A percentile compares a stretch with the other conserved stretches of the same genome.
Evolutionary conservation across 2,329 filamentous ascomycete species (phyloP).

Genomic region (Dactylellina drechsleri): DNA sequence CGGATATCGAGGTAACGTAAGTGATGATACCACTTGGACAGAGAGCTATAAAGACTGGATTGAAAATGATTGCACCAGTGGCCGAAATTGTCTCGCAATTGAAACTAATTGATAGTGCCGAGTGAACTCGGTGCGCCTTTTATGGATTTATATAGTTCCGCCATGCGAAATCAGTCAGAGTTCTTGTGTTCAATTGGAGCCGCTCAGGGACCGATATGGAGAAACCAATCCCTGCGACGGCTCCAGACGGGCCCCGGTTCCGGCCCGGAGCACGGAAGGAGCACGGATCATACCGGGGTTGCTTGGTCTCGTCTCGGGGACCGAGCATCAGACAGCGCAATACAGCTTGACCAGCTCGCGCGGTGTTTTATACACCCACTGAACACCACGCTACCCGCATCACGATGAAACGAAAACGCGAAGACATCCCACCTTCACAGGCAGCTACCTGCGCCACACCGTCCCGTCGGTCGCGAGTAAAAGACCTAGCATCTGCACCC

Average conservation of each 20-base stretch:
- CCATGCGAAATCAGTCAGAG: no score
- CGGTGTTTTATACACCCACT: not conserved
- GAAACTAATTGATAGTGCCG: no score
- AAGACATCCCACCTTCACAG: slow-evolving; percentile 29
- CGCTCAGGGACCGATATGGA: slow-evolving; percentile 36
- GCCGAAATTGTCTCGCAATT: no score
- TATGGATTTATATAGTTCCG: no score
- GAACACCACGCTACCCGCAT: slow-evolving; percentile 3
- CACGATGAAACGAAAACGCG: slow-evolving; percentile 52
- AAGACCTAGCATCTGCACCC: slow-evolving; percentile 23
- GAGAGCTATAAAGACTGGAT: no score
- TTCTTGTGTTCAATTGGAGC: slow-evolving; percentile 5
- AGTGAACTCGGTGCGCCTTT: not conserved
- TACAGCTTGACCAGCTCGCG: slow-evolving; percentile 11
- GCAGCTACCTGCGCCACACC: slow-evolving; percentile 39
- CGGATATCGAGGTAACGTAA: not conserved
- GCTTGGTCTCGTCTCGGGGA: no score
- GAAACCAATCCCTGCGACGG: not conserved
- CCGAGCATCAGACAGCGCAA: no score
- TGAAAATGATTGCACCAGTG: no score
- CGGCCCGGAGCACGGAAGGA: slow-evolving; percentile 37
- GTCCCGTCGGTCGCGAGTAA: slow-evolving; percentile 39
- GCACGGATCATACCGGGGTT: not conserved
- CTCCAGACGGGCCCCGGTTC: slow-evolving; percentile 26
- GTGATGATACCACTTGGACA: no score